phyloP scores from a whole-genome alignment of 2,329 filamentous ascomycete genomes.

The Monilinia vaccinii-corymbosi region DNA sequence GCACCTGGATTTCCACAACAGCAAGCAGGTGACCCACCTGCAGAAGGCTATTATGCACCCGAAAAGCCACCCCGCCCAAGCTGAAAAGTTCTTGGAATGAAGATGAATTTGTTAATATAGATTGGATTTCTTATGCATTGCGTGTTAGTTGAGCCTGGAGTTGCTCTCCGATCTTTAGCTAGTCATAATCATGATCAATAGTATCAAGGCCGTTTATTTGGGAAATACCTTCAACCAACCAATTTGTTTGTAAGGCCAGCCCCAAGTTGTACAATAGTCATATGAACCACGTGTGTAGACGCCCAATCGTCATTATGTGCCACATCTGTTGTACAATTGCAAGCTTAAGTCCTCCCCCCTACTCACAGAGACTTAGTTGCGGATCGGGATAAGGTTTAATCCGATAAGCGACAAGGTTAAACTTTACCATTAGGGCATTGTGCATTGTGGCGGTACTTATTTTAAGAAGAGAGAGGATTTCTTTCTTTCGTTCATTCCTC shows the following conservation, averaged over 20 bases:
- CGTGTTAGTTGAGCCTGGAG: not conserved
- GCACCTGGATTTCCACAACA: not conserved
- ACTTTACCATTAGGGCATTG: no score
- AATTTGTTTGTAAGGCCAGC: not conserved
- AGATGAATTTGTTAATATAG: not conserved
- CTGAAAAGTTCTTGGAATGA: not conserved
- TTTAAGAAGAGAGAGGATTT: not conserved
- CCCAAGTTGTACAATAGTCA: not conserved
- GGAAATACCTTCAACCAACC: not conserved
- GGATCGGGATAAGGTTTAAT: not conserved
- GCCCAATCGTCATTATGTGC: not conserved
- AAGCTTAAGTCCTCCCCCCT: no score
- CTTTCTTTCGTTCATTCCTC: not conserved
- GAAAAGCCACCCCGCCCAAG: constrained; percentile 3
- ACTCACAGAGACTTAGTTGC: not conserved
- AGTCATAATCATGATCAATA: not conserved
- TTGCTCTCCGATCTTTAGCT: not conserved
- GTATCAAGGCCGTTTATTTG: not conserved
- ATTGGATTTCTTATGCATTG: not conserved
- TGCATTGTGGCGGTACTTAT: not conserved
- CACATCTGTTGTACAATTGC: not conserved
- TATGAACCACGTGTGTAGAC: not conserved
- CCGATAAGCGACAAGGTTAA: no score
- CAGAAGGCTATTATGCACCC: constrained; percentile 9
- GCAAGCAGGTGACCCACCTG: not conserved